Conservation (phyloP, 2,329 filamentous ascomycete species). For the Nothomitra cinnamomea region DNA sequence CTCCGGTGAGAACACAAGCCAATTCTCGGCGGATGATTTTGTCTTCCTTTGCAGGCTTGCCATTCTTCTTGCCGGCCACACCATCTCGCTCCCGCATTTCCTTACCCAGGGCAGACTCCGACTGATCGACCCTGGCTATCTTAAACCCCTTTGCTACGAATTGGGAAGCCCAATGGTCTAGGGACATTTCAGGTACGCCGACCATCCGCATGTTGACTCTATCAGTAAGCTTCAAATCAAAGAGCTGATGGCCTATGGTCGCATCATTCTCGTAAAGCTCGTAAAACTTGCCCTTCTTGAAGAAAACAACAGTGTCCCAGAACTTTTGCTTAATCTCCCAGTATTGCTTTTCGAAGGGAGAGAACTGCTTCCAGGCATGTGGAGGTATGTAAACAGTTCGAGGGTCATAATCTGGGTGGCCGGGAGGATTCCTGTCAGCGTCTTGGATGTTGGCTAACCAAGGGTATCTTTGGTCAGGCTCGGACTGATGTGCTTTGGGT, state of each 20-base stretch:
- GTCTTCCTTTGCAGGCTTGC: constrained; percentile 55
- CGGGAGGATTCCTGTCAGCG: constrained; percentile 61
- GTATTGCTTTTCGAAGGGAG: constrained; percentile 92
- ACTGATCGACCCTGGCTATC: constrained; percentile 89
- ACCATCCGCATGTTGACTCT: constrained; percentile 99
- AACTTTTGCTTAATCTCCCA: constrained; percentile 99
- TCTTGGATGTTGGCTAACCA: constrained; percentile 82
- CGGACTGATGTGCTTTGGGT: constrained; percentile 58
- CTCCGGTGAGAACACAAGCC: constrained; percentile 76
- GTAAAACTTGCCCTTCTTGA: constrained; percentile 99
- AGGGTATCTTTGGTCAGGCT: constrained; percentile 71
- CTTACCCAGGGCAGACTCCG: constrained; percentile 87
- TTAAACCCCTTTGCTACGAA: constrained; percentile 98
- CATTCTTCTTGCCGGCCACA: constrained; percentile 27
- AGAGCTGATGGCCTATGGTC: constrained; percentile 87
- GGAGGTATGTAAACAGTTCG: constrained; percentile 83
- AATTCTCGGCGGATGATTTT: constrained; percentile 89
- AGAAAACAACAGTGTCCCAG: constrained; percentile 95
- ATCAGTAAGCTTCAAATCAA: constrained; percentile 94
- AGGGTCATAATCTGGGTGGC: constrained; percentile 79
- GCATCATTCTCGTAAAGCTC: constrained; percentile 97
- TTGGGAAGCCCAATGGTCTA: constrained; percentile 96
- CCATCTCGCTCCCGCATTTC: constrained; percentile 91
- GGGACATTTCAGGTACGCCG: constrained; percentile 82
- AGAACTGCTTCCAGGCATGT: constrained; percentile 63